Evolutionary conservation across 2,329 filamentous ascomycete genomes (phyloP).

Genomic region (Aspergillus pseudoviridinutans): DNA sequence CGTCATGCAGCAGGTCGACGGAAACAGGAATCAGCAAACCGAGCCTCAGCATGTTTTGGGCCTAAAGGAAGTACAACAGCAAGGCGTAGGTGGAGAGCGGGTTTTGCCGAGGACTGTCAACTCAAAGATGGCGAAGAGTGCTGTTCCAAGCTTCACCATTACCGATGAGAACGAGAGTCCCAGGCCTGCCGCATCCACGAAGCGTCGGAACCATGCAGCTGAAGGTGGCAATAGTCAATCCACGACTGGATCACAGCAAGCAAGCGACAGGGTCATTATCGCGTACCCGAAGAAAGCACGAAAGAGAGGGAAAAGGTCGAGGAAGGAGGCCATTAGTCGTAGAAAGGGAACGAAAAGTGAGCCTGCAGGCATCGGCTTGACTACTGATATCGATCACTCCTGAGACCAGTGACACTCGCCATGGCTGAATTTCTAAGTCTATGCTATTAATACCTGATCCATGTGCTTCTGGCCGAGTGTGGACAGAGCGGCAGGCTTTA

Average conservation of each 20-base stretch:
- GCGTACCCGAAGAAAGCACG: slow-evolving; percentile 5
- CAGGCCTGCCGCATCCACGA: neutral
- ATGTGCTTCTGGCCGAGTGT: neutral
- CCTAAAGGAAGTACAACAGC: neutral
- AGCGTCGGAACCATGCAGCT: neutral
- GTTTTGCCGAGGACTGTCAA: neutral
- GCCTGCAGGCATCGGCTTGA: slow-evolving; percentile 5
- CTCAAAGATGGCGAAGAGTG: neutral
- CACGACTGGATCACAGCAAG: neutral
- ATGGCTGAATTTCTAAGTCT: neutral
- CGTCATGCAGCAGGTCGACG: neutral
- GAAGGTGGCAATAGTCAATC: neutral
- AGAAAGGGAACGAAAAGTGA: slow-evolving; percentile 3
- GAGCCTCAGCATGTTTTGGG: neutral
- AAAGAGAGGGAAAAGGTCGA: slow-evolving; percentile 2
- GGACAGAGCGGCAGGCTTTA: neutral
- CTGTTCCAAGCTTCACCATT: neutral
- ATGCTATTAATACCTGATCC: neutral
- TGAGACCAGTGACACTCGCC: neutral
- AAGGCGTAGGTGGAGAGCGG: neutral
- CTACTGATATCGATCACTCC: neutral
- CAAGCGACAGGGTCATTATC: neutral
- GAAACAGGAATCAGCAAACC: neutral
- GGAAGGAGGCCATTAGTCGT: neutral
- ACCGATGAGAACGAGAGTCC: neutral